Evolutionary conservation across 805 yeast genomes (phyloP).

Genomic region (Yamadazyma nakazawae): DNA sequence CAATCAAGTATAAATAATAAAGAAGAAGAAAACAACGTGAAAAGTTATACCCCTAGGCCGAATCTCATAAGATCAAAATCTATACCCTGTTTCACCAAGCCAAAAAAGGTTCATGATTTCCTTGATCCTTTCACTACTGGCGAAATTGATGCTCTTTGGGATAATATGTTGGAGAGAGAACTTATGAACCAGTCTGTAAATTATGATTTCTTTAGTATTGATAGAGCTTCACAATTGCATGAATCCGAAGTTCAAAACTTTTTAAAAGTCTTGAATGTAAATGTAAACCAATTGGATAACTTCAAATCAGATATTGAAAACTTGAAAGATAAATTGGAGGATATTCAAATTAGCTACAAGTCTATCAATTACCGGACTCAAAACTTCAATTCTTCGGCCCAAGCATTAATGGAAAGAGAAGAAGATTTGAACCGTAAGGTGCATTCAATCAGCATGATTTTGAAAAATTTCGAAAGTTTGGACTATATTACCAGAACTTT

Average conservation of each 20-base stretch:
- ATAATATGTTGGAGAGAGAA: constrained; percentile 1
- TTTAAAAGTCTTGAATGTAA: constrained; percentile 28
- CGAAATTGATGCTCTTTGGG: constrained; percentile 1
- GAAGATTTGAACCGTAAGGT: constrained; percentile 39
- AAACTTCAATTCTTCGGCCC: constrained; percentile 59
- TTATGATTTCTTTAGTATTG: constrained; percentile 12
- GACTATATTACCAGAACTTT: constrained; percentile 67
- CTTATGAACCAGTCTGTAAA: constrained; percentile 10
- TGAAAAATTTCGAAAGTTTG: constrained; percentile 64
- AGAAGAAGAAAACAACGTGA: background rate
- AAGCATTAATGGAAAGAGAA: constrained; percentile 47
- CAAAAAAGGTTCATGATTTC: background rate
- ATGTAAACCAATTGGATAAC: constrained; percentile 19
- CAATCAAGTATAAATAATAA: background rate
- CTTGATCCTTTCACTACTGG: constrained; percentile 6
- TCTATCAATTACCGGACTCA: constrained; percentile 59
- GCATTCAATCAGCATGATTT: constrained; percentile 43
- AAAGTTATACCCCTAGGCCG: background rate
- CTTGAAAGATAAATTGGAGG: constrained; percentile 44
- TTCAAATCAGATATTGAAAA: constrained; percentile 46
- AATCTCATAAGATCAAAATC: constrained; percentile 14
- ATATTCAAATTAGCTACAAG: constrained; percentile 50
- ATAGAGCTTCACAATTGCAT: background rate
- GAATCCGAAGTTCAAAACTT: constrained; percentile 27
- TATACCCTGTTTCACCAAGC: constrained; percentile 5